phyloP scores from a whole-genome alignment of 768 basidiomycete species.

The Floccularia luteovirens region DNA sequence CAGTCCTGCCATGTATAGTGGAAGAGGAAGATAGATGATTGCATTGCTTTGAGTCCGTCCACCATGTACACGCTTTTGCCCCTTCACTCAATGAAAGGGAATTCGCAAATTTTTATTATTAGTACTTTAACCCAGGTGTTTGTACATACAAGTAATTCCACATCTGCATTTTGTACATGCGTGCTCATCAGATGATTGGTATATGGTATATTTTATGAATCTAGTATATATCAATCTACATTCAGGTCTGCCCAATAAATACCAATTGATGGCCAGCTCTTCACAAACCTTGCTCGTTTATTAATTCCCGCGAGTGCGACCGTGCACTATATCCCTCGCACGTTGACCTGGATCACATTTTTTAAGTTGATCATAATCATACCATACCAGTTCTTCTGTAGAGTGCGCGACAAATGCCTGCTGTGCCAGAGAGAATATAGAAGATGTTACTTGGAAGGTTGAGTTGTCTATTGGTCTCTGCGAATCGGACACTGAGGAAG shows the following conservation, averaged over 20 bases:
- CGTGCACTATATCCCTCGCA: constrained; percentile 16
- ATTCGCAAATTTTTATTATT: too few species aligned
- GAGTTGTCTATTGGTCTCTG: too few species aligned
- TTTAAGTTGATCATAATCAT: constrained; percentile 60
- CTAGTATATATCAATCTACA: background rate
- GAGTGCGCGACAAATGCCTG: constrained; percentile 56
- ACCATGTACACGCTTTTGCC: too few species aligned
- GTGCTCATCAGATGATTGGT: too few species aligned
- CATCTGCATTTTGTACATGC: too few species aligned
- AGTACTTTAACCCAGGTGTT: too few species aligned
- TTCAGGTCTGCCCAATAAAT: background rate
- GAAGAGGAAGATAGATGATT: too few species aligned
- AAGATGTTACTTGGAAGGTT: constrained; percentile 42
- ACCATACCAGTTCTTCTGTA: constrained; percentile 66
- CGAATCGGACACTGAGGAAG: background rate
- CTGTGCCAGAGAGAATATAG: constrained; percentile 61
- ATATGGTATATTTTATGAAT: too few species aligned
- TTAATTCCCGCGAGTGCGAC: background rate
- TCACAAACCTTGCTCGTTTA: background rate
- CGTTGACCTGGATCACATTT: constrained; percentile 58
- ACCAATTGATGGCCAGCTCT: background rate
- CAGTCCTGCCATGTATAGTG: too few species aligned
- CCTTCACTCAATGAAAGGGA: too few species aligned
- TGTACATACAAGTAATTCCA: too few species aligned
- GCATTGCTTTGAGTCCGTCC: too few species aligned